Evolutionary conservation across 1,139 yeast genomes (phyloP), one percentile per base, ranked within the genome.

Genomic region (Yamadazyma oceani): DNA sequence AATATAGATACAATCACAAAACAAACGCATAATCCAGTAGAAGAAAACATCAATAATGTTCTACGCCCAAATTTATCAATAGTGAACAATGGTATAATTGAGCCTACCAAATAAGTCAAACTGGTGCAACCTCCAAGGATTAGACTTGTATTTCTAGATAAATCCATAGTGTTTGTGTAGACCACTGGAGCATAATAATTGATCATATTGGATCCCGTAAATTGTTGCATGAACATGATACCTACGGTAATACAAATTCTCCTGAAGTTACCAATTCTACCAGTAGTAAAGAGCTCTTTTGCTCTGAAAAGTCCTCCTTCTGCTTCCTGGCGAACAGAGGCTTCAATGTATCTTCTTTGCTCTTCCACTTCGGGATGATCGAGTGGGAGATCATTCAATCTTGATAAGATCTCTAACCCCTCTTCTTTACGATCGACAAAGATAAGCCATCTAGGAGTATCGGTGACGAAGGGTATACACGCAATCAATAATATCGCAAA

Each of bases 61-160:
- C 83, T 64, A 57, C 83, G 68, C 34, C 84, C 84, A 26, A 72
- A 53, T 16, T 58, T 55, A 51, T 79, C 84, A 46, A 75, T 62
- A 2, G 73, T 58, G 42, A 56, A 66, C 48, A 64, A 58, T 0
- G 77, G 68, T 26, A 71, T 49, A 39, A 66, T 57, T 0, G 79
- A 68, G 1, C 71, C 73, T 35, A 71, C 40, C 31, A 59, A 55
- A 42, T 60, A 58, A 35, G 58, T 62, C 5, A 62, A 57, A 27
- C 59, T 60, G 32, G 59, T 60, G 40, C 61, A 56, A 11, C 62
- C 64, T 5, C 64, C 64, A 22, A 60, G 44, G 16, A 61, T 50
- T 40, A 69, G 53, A 2, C 73, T 49, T 21, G 60, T 54, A 24
- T 64, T 49, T 0, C 67, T 59, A 21, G 53, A 40, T 63, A 72